phyloP scores from a whole-genome alignment of 1,284 basidiomycete species.

The Tilletia indica region DNA sequence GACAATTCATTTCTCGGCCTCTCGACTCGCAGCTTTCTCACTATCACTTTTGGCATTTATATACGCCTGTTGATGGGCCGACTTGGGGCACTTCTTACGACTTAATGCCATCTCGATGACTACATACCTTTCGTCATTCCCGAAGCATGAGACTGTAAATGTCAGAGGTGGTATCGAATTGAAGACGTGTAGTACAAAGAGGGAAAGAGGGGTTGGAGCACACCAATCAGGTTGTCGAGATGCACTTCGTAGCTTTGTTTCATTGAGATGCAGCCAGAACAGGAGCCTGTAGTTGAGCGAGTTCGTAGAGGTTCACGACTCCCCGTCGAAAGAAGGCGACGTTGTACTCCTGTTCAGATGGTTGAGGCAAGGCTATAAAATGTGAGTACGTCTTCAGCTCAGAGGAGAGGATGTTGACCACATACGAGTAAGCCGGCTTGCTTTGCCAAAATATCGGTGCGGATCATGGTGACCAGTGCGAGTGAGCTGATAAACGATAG shows the following conservation, averaged over 20 bases:
- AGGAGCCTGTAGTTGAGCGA: constrained; percentile 14
- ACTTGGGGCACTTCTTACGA: no score
- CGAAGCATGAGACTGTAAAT: no score
- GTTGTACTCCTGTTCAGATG: constrained; percentile 11
- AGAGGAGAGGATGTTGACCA: neutral
- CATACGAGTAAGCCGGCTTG: constrained; percentile 6
- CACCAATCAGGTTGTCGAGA: no score
- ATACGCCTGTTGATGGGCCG: no score
- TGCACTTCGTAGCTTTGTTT: neutral
- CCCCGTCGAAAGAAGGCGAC: constrained; percentile 15
- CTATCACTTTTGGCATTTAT: no score
- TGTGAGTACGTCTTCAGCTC: neutral
- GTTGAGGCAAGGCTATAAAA: neutral
- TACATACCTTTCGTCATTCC: no score
- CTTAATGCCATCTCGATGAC: no score
- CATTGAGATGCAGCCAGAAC: neutral
- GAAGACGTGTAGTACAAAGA: no score
- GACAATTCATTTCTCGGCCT: no score
- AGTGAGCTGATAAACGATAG: neutral
- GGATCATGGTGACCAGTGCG: constrained; percentile 10
- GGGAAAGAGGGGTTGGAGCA: no score
- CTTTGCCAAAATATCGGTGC: neutral
- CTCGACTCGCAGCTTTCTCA: no score
- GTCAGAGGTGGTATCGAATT: no score
- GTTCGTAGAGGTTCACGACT: constrained; percentile 8